Evolutionary conservation across 805 yeast genomes (phyloP).

Genomic region (Wickerhamiella australiensis): DNA sequence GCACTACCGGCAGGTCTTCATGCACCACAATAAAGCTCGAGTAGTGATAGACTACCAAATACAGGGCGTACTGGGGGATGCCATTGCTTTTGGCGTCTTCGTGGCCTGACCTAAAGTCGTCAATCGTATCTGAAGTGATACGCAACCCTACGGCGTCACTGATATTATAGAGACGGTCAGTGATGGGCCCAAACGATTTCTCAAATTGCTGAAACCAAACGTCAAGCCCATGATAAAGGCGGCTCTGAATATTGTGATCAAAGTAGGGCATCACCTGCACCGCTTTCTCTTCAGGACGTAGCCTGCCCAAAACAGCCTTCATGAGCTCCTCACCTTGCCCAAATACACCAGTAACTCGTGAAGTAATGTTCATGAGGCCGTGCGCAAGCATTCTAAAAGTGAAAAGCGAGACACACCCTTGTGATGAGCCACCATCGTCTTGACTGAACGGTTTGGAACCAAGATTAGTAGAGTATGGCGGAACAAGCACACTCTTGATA

Average conservation of each 20-base stretch:
- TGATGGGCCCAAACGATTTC: slow-evolving; percentile 22
- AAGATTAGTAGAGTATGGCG: neutral
- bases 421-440: too few species aligned
- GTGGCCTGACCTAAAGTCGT: slow-evolving; percentile 12
- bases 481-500: slow-evolving; percentile 22
- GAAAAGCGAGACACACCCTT: slow-evolving; percentile 16
- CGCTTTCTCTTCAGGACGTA: slow-evolving; percentile 3
- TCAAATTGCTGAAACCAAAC: slow-evolving; percentile 25
- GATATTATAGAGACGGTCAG: slow-evolving; percentile 20
- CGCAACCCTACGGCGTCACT: slow-evolving; percentile 18
- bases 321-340: slow-evolving; percentile 18
- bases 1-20: slow-evolving; percentile 25
- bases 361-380: slow-evolving; percentile 25
- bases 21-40: slow-evolving; percentile 24
- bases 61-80: slow-evolving; percentile 23
- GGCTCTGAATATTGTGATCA: slow-evolving; percentile 22
- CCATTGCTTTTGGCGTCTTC: slow-evolving; percentile 5
- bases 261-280: slow-evolving; percentile 14
- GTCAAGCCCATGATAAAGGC: slow-evolving; percentile 26
- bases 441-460: too few species aligned
- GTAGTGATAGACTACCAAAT: slow-evolving; percentile 23
- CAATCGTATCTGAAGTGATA: slow-evolving; percentile 17
- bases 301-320: slow-evolving; percentile 15
- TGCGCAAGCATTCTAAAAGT: slow-evolving; percentile 21
- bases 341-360: slow-evolving; percentile 18